Evolutionary conservation across 768 basidiomycete species (phyloP).

Genomic region (Russula compacta): DNA sequence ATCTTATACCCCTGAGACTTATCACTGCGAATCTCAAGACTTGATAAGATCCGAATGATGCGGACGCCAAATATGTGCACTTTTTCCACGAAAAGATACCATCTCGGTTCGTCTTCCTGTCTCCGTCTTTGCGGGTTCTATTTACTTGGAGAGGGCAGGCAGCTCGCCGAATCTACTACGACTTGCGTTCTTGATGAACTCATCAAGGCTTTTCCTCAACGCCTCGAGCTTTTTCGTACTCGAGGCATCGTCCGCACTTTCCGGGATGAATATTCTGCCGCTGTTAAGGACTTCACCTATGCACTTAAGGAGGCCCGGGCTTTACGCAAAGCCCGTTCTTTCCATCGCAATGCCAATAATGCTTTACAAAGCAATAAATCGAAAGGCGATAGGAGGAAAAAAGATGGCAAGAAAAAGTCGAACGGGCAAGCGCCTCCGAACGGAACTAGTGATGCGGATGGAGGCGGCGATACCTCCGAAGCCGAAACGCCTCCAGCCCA

Average conservation of each 20-base stretch:
- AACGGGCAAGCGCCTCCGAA: slow-evolving; percentile 62
- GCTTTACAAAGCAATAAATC: slow-evolving; percentile 32
- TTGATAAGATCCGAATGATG: slow-evolving; percentile 56
- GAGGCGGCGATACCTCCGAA: slow-evolving; percentile 36
- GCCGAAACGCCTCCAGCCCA: slow-evolving; percentile 49
- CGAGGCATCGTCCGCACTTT: slow-evolving; percentile 85
- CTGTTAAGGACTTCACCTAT: slow-evolving; percentile 72
- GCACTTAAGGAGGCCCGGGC: slow-evolving; percentile 72
- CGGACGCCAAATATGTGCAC: slow-evolving; percentile 80
- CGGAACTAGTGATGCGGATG: slow-evolving; percentile 49
- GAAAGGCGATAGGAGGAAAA: slow-evolving; percentile 49
- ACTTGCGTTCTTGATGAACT: slow-evolving; percentile 73
- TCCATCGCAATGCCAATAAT: slow-evolving; percentile 40
- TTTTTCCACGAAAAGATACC: slow-evolving; percentile 96
- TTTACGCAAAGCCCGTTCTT: slow-evolving; percentile 52
- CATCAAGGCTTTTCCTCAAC: slow-evolving; percentile 62
- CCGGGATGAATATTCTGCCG: slow-evolving; percentile 69
- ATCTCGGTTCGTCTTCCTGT: slow-evolving; percentile 52
- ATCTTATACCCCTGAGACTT: background rate
- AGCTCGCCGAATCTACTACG: slow-evolving; percentile 76
- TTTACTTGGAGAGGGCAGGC: slow-evolving; percentile 37
- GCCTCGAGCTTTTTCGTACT: slow-evolving; percentile 78
- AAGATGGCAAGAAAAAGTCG: slow-evolving; percentile 30
- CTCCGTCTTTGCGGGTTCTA: slow-evolving; percentile 11
- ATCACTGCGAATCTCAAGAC: background rate